Evolutionary conservation across 495 filamentous ascomycete species (phyloP), one percentile per base, ranked within the genome.

Genomic region (Penicillium daleae): DNA sequence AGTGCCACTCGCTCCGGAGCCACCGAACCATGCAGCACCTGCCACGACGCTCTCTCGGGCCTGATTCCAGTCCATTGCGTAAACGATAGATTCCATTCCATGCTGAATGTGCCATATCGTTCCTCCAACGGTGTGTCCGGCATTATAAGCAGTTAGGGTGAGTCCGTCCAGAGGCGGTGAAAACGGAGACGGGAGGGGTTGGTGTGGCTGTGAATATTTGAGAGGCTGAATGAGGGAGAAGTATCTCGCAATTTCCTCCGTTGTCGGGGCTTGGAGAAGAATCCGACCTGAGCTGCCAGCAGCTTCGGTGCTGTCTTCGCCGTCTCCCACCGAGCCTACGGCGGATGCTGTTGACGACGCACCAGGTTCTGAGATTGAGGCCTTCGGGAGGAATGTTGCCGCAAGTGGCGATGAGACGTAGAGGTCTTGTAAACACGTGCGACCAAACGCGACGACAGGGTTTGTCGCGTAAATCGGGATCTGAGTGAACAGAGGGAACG

Each of bases 41-140:
- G 94, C 86, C 44, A 96, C 85, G 13, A 97, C 92, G 79, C 96
- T 96, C 74, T 99, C 95, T 52, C 92, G 84, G 12, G 87, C 90
- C 72, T 97, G 92, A 68, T 97, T 97, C 95, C 96, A 99, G 68
- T 98, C 94, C 15, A 97, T 90, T 1, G 96, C 94, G 65, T 99
- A 97, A 13, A 98, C 93, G 39, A 99, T 95, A 1, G 92, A 96
- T 71, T 99, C 95, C 72, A 97, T 84, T 1, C 93, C 93, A 80
- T 98, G 93, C 60, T 97, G 95, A 63, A 99, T 92, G 70, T 98
- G 94, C 95, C 95, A 99, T 76, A 99, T 97, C 27, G 95, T 97
- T 61, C 95, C 95, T 67, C 95, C 95, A 0, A 98, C 85, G 0
- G 93, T 97, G 72, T 97, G 94, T 32, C 95, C 96, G 29, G 95